Percentiles rank a stretch among this genome's conserved stretches.
Evolutionary conservation across 164 flowering plant genomes (phyloP).

Genomic region (Cinnamomum chago): DNA sequence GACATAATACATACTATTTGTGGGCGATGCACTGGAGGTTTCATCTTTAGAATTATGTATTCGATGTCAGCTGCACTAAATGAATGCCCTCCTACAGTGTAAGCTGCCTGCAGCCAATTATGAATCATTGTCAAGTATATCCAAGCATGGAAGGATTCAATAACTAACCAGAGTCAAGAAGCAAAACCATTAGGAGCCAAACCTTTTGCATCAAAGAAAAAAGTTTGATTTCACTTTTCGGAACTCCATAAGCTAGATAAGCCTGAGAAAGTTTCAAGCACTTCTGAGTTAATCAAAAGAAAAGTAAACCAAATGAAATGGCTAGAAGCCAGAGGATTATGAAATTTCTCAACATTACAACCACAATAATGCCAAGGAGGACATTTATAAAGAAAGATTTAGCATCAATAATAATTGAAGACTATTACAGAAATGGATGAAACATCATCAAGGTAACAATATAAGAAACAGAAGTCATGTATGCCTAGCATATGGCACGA

Average conservation of each 20-base stretch:
- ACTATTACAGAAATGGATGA: neutral
- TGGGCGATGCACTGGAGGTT: conserved; percentile 41
- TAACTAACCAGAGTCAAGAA: neutral
- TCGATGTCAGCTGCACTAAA: conserved; percentile 44
- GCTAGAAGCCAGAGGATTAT: neutral
- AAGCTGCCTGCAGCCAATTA: conserved; percentile 33
- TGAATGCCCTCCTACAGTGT: conserved; percentile 41
- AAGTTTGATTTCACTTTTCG: conserved; percentile 63
- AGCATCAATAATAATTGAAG: neutral
- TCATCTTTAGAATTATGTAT: conserved; percentile 39
- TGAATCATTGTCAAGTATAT: conserved; percentile 1
- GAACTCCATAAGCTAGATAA: conserved; percentile 81
- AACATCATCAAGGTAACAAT: neutral
- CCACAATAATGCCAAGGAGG: too few species aligned
- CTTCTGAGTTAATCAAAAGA: neutral
- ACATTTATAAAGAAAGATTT: neutral
- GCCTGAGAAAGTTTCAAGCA: conserved; percentile 38
- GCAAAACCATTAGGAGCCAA: neutral
- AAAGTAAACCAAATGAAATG: too few species aligned
- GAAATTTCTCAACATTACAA: neutral
- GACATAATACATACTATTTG: conserved; percentile 36
- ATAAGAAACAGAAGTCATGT: neutral
- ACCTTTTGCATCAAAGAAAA: conserved; percentile 65
- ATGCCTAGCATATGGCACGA: neutral
- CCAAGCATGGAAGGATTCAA: neutral